Evolutionary conservation across 495 filamentous ascomycete species (phyloP).

Genomic region (Penicillium dipodomyicola): DNA sequence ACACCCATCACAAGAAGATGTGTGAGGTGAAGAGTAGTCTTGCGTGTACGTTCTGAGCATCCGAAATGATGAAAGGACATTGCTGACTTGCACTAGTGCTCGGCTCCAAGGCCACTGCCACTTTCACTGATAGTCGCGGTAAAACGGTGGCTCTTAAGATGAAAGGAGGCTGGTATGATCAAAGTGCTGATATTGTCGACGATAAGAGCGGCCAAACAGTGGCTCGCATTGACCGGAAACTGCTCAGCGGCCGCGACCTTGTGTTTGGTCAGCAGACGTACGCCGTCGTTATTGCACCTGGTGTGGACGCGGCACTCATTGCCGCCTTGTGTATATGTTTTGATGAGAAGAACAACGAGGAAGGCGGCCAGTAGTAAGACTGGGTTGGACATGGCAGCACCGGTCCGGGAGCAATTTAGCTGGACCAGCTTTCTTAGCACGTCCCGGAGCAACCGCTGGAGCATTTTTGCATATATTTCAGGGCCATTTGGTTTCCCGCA

Average conservation of each 20-base stretch:
- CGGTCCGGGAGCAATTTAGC: no score
- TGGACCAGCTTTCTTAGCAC: no score
- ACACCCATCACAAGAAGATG: conserved; percentile 38
- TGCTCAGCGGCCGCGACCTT: conserved; percentile 52
- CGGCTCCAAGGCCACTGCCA: conserved; percentile 34
- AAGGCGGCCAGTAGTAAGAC: conserved; percentile 3
- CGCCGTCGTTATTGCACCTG: conserved; percentile 55
- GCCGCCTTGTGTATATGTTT: conserved; percentile 60
- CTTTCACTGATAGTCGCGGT: conserved; percentile 23
- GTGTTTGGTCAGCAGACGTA: conserved; percentile 60
- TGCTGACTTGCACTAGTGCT: conserved; percentile 23
- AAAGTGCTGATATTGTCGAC: conserved; percentile 33
- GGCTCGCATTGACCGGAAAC: conserved; percentile 54
- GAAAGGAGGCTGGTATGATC: conserved; percentile 32
- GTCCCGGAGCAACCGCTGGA: no score
- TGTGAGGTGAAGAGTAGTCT: conserved; percentile 53
- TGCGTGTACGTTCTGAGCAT: conserved; percentile 35
- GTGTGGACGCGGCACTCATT: conserved; percentile 58
- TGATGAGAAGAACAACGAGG: conserved; percentile 59
- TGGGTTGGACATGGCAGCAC: no score
- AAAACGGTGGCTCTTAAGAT: conserved; percentile 20
- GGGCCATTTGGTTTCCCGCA: no score
- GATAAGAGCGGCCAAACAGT: conserved; percentile 42
- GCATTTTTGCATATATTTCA: no score
- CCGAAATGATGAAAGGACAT: background rate